A percentile compares a stretch with the other conserved stretches of the same genome.
Conservation (phyloP, 192 early-diverging fungal genomes). For the Coemansia sp. region DNA sequence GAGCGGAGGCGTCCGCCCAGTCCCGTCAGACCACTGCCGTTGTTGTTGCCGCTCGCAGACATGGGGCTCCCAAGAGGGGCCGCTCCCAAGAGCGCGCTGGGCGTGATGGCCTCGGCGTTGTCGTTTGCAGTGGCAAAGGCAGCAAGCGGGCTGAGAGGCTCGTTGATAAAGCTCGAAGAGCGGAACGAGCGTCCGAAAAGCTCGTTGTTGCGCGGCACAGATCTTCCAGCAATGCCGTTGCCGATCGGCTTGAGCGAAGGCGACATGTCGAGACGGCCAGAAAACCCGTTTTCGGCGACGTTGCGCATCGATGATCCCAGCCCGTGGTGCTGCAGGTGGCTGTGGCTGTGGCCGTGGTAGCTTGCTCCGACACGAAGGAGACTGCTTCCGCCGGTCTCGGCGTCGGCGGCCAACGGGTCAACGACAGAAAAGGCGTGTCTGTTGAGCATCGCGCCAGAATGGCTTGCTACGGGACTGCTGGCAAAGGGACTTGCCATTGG, state of each 20-base stretch:
- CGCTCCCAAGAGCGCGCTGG: slow-evolving; percentile 1
- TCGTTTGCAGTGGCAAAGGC: slow-evolving; percentile 14
- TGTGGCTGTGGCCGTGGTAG: slow-evolving; percentile 11
- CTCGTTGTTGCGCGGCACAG: slow-evolving; percentile 30
- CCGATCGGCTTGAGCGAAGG: slow-evolving; percentile 31
- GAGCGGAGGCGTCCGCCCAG: slow-evolving; percentile 24
- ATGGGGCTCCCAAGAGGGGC: slow-evolving; percentile 25
- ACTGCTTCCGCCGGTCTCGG: not conserved
- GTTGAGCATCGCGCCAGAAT: slow-evolving; percentile 27
- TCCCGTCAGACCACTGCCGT: slow-evolving; percentile 10
- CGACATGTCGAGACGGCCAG: slow-evolving; percentile 23
- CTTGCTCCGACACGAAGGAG: slow-evolving; percentile 8
- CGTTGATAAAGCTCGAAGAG: slow-evolving; percentile 32
- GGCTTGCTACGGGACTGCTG: slow-evolving; percentile 25
- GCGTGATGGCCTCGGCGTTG: slow-evolving; percentile 1
- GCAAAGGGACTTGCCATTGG: slow-evolving; percentile 39
- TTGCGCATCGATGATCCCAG: slow-evolving; percentile 12
- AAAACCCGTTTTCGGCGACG: slow-evolving; percentile 3
- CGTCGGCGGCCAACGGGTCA: slow-evolving; percentile 12
- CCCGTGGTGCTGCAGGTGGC: slow-evolving; percentile 17
- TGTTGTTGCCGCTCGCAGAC: slow-evolving; percentile 10
- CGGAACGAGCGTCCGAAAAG: slow-evolving; percentile 42
- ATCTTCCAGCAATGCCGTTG: slow-evolving; percentile 16
- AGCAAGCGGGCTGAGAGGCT: slow-evolving; percentile 33
- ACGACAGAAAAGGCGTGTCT: slow-evolving; percentile 47